Evolutionary conservation across 176 grass and related monocot genomes (phyloP), one percentile per base, ranked within the genome.

Genomic region (Oryza punctata): DNA sequence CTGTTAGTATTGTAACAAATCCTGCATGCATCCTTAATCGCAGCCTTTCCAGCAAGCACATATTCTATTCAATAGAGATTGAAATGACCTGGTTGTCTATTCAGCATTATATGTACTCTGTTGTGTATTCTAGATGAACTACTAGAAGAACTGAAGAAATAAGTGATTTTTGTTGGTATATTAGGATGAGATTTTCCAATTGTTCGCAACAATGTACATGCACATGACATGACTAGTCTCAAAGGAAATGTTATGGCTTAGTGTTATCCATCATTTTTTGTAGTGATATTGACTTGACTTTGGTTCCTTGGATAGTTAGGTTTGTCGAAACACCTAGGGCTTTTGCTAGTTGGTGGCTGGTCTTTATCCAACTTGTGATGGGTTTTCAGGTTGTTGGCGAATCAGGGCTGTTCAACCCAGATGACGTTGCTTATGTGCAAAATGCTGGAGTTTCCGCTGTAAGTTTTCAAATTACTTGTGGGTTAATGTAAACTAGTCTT

Each of bases 341-440:
- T 38, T 66, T 41, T 60, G 0, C 44, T 19, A 57, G 16, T 61
- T 45, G 30, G 0, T 77, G 69, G 69, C 18, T 49, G 12, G 68
- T 63, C 14, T 12, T 35, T 29, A 50, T 6, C 8, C 4, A 35
- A 60, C 28, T 6, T 77, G 54, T 68, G 14, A 67, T 71, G 15
- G 14, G 10, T 87, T 78, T 64, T 82, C 83, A 97, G 95, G 90
- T 97, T 72, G 95, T 93, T 26, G 92, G 95, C 12, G 95, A 97
- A 80, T 97, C 95, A 9, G 95, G 92, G 9, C 60, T 98, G 18
- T 98, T 97, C 80, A 86, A 37, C 60, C 95, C 92, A 10, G 84
- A 81, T 65, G 92, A 98, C 63, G 84, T 94, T 83, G 91, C 92
- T 64, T 94, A 93, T 78, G 92, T 94, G 45, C 95, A 94, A 73